Base-by-base conservation (phyloP, 768 basidiomycete genomes). In the Tylopilus balloui region DNA sequence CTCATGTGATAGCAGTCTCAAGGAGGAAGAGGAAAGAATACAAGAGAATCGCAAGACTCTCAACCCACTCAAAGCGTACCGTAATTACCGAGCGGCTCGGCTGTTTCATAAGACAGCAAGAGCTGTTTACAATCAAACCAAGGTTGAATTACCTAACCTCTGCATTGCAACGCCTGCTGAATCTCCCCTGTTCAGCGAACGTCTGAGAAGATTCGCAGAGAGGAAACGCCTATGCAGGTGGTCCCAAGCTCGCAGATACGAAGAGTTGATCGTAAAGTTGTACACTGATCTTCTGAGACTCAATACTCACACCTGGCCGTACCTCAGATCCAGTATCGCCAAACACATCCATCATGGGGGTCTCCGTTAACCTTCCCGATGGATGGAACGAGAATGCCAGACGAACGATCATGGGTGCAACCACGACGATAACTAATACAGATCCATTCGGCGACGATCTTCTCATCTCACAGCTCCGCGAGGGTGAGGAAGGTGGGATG, bases 191-290 rank as follows among this genome's bases (percentile, higher is more conserved):
- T 17, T 17, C 17, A 58, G 52, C 14, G 19, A 1, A 58, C 35
- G 3, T 58, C 52, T 0, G 56, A 54, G 39, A 39, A 6, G 23
- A 58, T 58, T 7, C 48, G 44, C 2, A 34, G 38, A 19, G 19
- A 44, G 0, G 17, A 32, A 19, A 9, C 6, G 1, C 19, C 1
- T 42, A 17, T 32, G 17, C 43, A 23, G n/a, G 32, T 48, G 1
- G 41, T 62, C 13, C 34, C 57, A 17, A 20, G 10, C 10, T 3
- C 41, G 9, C 35, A 50, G 11, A 20, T 62, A 10, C 47, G 14
- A 23, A 11, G 10, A 2, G 23, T 37, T 0, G 1, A 44, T 1
- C 40, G 59, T 50, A n/a, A 10, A 19, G 39, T 6, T 32, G 32
- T 15, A 32, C 7, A 15, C 15, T 6, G 15, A 32, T 13, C 2